Conservation (phyloP, 345 rosid genomes). For the Eucalyptus brandiana region DNA sequence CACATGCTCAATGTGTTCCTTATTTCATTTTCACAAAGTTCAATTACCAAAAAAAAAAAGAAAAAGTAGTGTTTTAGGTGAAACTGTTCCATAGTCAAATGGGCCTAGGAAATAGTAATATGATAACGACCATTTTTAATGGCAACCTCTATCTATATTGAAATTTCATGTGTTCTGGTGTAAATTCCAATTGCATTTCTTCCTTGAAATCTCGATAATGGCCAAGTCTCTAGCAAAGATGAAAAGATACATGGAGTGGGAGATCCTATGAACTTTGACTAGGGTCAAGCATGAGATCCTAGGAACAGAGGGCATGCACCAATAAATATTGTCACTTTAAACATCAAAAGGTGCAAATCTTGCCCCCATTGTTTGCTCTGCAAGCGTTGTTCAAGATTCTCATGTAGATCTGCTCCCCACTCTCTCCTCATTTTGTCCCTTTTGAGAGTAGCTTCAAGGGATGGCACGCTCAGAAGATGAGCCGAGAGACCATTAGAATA, state of each 20-base stretch:
- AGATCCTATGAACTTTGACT: neutral
- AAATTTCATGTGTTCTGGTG: neutral
- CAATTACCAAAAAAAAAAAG: neutral
- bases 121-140: fast-evolving
- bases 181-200: neutral
- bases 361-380: neutral
- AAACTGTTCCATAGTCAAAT: neutral
- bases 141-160: fast-evolving
- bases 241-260: neutral
- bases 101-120: neutral
- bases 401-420: neutral
- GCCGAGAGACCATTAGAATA: neutral
- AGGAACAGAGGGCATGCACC: neutral
- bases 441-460: neutral
- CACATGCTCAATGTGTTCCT: neutral
- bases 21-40: neutral
- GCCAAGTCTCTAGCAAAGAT: neutral
- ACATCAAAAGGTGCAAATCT: neutral
- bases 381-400: neutral
- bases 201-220: neutral
- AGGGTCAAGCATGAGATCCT: neutral
- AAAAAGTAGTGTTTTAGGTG: neutral
- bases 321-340: neutral
- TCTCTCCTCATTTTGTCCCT: neutral
- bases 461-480: neutral